Conservation (phyloP, 1,284 basidiomycete genomes). For the Caloboletus firmus region DNA sequence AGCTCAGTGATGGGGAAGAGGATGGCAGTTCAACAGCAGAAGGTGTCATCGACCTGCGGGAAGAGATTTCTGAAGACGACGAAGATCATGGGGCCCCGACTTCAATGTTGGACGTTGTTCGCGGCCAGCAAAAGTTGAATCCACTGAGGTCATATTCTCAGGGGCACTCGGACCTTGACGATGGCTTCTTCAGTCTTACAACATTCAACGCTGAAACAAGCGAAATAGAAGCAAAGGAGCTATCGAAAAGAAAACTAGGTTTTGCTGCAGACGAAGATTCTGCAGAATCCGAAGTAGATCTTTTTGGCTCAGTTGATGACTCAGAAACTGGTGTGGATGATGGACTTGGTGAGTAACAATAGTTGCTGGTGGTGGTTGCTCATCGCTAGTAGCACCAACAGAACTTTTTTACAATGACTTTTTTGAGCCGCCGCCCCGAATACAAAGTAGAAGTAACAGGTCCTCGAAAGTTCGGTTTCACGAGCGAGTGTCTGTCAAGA, state of each 20-base stretch:
- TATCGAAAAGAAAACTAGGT: slow-evolving; percentile 61
- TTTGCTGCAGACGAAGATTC: slow-evolving; percentile 53
- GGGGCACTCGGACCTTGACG: slow-evolving; percentile 74
- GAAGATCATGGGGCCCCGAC: slow-evolving; percentile 6
- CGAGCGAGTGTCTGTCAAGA: slow-evolving; percentile 79
- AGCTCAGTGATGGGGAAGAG: slow-evolving; percentile 37
- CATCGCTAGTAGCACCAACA: slow-evolving; percentile 29
- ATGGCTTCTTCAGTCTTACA: slow-evolving; percentile 89
- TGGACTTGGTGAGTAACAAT: slow-evolving; percentile 41
- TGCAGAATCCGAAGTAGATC: slow-evolving; percentile 58
- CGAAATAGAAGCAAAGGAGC: slow-evolving; percentile 68
- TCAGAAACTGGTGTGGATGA: slow-evolving; percentile 38
- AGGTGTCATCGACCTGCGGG: slow-evolving; percentile 45
- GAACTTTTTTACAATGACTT: slow-evolving; percentile 72
- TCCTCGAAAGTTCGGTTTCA: slow-evolving; percentile 69
- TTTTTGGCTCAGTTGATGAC: slow-evolving; percentile 66
- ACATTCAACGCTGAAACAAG: slow-evolving; percentile 89
- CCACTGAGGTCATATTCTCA: slow-evolving; percentile 25
- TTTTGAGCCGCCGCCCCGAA: slow-evolving; percentile 56
- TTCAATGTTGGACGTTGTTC: slow-evolving; percentile 36
- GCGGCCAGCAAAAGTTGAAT: slow-evolving; percentile 20
- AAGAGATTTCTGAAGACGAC: slow-evolving; percentile 49
- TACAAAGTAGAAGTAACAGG: slow-evolving; percentile 18
- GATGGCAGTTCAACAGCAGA: slow-evolving; percentile 37
- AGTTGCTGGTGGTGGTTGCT: not conserved